phyloP scores from a whole-genome alignment of 2,329 filamentous ascomycete species.

The Penicillium sp. region DNA sequence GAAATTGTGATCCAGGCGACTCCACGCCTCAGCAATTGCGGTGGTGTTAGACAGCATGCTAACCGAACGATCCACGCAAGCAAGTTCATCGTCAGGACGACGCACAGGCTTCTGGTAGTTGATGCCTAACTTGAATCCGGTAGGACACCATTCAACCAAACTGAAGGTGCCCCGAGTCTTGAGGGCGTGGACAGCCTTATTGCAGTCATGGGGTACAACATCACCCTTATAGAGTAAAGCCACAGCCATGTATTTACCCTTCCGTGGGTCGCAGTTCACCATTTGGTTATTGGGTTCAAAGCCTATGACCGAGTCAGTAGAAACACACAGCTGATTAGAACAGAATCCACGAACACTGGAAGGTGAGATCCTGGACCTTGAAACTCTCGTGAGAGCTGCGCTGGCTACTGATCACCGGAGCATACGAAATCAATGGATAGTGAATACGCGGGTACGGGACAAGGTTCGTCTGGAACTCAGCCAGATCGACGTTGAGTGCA shows the following conservation, averaged over 20 bases:
- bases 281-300: conserved; percentile 63
- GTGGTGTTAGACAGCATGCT: conserved; percentile 61
- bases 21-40: conserved; percentile 58
- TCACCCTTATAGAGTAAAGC: conserved; percentile 59
- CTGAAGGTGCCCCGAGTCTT: conserved; percentile 59
- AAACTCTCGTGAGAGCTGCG: conserved; percentile 81
- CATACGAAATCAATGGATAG: conserved; percentile 58
- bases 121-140: conserved; percentile 61
- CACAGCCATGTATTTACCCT: conserved; percentile 62
- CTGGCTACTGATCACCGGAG: conserved; percentile 56
- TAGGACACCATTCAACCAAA: conserved; percentile 61
- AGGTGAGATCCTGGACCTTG: conserved; percentile 66
- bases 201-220: conserved; percentile 55
- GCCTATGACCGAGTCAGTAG: conserved; percentile 31
- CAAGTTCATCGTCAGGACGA: conserved; percentile 47
- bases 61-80: conserved; percentile 47
- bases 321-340: not conserved
- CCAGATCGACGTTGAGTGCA: conserved; percentile 58
- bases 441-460: conserved; percentile 61
- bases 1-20: conserved; percentile 57
- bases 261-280: conserved; percentile 59
- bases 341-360: conserved; percentile 45
- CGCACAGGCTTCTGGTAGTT: conserved; percentile 54
- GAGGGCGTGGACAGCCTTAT: conserved; percentile 47
- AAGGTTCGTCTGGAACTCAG: conserved; percentile 62